phyloP scores from a whole-genome alignment of 768 basidiomycete species.

The Russula emetica region DNA sequence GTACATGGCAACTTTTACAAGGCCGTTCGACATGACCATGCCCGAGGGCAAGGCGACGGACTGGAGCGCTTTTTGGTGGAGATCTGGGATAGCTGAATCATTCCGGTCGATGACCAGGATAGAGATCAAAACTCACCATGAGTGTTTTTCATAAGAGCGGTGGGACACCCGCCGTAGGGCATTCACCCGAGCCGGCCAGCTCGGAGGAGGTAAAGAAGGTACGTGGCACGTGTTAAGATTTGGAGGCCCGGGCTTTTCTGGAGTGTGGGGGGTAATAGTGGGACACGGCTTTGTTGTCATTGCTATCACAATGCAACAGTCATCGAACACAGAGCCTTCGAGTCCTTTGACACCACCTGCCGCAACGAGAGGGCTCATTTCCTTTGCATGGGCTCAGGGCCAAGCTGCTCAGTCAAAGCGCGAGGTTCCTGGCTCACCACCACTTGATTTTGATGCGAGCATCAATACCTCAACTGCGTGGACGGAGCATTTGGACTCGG shows the following conservation, averaged over 20 bases:
- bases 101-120: background rate
- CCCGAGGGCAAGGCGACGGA: slow-evolving; percentile 24
- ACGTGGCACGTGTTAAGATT: slow-evolving; percentile 7
- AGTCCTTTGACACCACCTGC: slow-evolving; percentile 24
- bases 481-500: slow-evolving; percentile 55
- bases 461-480: slow-evolving; percentile 75
- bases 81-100: background rate
- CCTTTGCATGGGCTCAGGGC: slow-evolving; percentile 22
- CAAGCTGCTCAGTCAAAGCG: slow-evolving; percentile 15
- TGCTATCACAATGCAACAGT: slow-evolving; percentile 11
- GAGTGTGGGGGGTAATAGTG: too few relatives aligned
- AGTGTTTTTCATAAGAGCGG: slow-evolving; percentile 4
- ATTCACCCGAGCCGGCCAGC: background rate
- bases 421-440: slow-evolving; percentile 3
- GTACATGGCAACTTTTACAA: slow-evolving; percentile 77
- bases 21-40: slow-evolving; percentile 19
- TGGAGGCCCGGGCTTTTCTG: background rate
- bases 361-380: slow-evolving; percentile 14
- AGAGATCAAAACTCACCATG: slow-evolving; percentile 6
- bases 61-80: slow-evolving; percentile 3
- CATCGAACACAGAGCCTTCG: slow-evolving; percentile 1
- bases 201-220: too few relatives aligned
- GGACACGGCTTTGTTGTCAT: background rate
- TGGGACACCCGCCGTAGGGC: background rate
- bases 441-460: slow-evolving; percentile 62